Conservation (phyloP, 2,329 filamentous ascomycete species). For the Aspergillus intermedius region DNA sequence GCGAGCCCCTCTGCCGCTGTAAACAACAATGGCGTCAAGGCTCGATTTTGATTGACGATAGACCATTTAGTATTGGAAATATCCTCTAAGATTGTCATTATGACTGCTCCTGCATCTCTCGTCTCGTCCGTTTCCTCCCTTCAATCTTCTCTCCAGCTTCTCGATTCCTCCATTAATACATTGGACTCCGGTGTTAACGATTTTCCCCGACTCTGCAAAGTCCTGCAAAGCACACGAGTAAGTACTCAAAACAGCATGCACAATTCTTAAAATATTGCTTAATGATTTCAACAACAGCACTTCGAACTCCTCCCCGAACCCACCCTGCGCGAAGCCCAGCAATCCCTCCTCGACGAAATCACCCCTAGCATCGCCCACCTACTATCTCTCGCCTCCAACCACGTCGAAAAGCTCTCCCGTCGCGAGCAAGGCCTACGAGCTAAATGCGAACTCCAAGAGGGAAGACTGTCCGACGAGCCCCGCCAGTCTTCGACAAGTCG, state of each 20-base stretch:
- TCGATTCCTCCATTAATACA: constrained; percentile 58
- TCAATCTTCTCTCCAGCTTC: constrained; percentile 54
- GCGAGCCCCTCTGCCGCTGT: constrained; percentile 1
- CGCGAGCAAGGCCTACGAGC: constrained; percentile 79
- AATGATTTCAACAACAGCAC: constrained; percentile 51
- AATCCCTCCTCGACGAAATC: constrained; percentile 79
- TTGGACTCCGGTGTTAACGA: constrained; percentile 58
- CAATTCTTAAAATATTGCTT: background rate
- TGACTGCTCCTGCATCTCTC: constrained; percentile 37
- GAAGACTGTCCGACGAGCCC: constrained; percentile 48
- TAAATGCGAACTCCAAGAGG: constrained; percentile 75
- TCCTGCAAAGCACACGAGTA: constrained; percentile 58
- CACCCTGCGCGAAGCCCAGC: constrained; percentile 72
- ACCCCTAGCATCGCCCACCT: constrained; percentile 77
- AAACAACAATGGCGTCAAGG: background rate
- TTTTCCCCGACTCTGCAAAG: constrained; percentile 56
- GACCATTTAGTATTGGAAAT: background rate
- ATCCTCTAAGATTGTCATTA: background rate
- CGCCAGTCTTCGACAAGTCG: constrained; percentile 17
- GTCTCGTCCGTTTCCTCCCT: constrained; percentile 56
- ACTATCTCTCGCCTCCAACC: constrained; percentile 72
- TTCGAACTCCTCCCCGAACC: constrained; percentile 88
- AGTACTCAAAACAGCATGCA: constrained; percentile 9
- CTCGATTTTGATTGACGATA: background rate
- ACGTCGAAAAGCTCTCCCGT: constrained; percentile 74